These are phyloP conservation scores for Epithele typhae DNA, from an alignment of 768 basidiomycete genomes.

Conservation along the genomic window DNA sequence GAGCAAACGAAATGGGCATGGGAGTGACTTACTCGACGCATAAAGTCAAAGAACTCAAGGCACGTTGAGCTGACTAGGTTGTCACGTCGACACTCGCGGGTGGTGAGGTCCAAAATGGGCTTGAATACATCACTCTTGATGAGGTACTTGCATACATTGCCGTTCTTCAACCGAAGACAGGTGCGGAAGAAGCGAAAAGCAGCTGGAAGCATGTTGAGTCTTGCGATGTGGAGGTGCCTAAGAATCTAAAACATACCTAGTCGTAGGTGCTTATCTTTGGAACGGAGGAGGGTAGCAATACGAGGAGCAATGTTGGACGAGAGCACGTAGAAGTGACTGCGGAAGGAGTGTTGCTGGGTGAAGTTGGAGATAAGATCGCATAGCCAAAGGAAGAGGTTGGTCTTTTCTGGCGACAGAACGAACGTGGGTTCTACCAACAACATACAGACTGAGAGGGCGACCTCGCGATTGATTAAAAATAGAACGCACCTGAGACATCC, in stretches of 20 bases:
- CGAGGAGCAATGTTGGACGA: slow-evolving; percentile 71
- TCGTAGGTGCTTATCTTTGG: slow-evolving; percentile 87
- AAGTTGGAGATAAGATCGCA: slow-evolving; percentile 91
- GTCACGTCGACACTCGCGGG: slow-evolving; percentile 79
- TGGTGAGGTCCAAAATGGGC: slow-evolving; percentile 80
- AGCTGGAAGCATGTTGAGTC: slow-evolving; percentile 43
- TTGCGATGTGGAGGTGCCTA: neutral
- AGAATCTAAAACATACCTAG: slow-evolving; percentile 58
- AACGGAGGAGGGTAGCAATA: slow-evolving; percentile 72
- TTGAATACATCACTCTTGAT: slow-evolving; percentile 82
- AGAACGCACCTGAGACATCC: slow-evolving; percentile 38
- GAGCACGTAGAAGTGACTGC: slow-evolving; percentile 87
- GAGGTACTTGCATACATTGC: slow-evolving; percentile 67
- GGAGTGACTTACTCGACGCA: slow-evolving; percentile 59
- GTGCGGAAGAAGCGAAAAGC: slow-evolving; percentile 90
- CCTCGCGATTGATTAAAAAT: no score
- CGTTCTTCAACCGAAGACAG: slow-evolving; percentile 78
- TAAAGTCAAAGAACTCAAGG: slow-evolving; percentile 92
- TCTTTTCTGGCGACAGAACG: slow-evolving; percentile 63
- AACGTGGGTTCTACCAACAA: slow-evolving; percentile 42
- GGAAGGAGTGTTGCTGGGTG: slow-evolving; percentile 84
- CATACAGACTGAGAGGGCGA: slow-evolving; percentile 5
- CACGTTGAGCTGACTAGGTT: slow-evolving; percentile 93
- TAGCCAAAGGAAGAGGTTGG: slow-evolving; percentile 82
- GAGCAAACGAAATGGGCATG: neutral